Percentiles rank a stretch among this genome's conserved stretches.
phyloP scores from a whole-genome alignment of 2,329 filamentous ascomycete genomes.

The Talaromyces sp. region DNA sequence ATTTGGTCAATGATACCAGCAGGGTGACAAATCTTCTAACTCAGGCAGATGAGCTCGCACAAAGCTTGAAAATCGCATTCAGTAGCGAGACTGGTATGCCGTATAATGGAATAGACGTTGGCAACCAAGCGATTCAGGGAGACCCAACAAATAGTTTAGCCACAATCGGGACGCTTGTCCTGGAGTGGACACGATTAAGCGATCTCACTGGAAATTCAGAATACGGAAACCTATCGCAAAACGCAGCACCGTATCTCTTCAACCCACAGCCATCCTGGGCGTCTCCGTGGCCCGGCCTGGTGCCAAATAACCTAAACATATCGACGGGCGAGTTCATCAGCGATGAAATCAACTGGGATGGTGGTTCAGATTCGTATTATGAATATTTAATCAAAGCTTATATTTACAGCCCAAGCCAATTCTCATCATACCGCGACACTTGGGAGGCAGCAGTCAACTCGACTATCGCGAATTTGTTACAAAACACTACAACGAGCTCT shows the following conservation, averaged over 20 bases:
- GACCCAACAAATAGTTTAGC: slow-evolving; percentile 65
- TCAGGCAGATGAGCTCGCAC: slow-evolving; percentile 65
- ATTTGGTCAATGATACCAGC: slow-evolving; percentile 43
- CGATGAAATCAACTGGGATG: slow-evolving; percentile 68
- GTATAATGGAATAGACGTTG: slow-evolving; percentile 52
- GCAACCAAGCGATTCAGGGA: slow-evolving; percentile 19
- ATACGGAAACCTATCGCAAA: slow-evolving; percentile 64
- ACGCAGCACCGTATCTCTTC: slow-evolving; percentile 65
- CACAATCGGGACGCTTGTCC: slow-evolving; percentile 69
- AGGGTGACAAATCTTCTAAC: slow-evolving; percentile 57
- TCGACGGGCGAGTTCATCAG: slow-evolving; percentile 63
- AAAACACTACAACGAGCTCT: slow-evolving; percentile 57
- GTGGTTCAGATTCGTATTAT: slow-evolving; percentile 75
- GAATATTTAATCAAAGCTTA: slow-evolving; percentile 93
- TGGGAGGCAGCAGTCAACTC: slow-evolving; percentile 75
- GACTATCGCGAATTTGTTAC: slow-evolving; percentile 60
- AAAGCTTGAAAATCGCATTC: slow-evolving; percentile 72
- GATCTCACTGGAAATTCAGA: slow-evolving; percentile 65
- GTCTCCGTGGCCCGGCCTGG: slow-evolving; percentile 71
- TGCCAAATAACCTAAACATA: slow-evolving; percentile 65
- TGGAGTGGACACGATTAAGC: slow-evolving; percentile 78
- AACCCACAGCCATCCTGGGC: slow-evolving; percentile 56
- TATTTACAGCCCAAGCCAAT: slow-evolving; percentile 66
- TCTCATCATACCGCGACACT: slow-evolving; percentile 61
- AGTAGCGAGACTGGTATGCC: slow-evolving; percentile 71